These are phyloP conservation scores for Umbelopsis ramanniana DNA, from an alignment of 192 early-diverging fungal species.

Conservation along the genomic window DNA sequence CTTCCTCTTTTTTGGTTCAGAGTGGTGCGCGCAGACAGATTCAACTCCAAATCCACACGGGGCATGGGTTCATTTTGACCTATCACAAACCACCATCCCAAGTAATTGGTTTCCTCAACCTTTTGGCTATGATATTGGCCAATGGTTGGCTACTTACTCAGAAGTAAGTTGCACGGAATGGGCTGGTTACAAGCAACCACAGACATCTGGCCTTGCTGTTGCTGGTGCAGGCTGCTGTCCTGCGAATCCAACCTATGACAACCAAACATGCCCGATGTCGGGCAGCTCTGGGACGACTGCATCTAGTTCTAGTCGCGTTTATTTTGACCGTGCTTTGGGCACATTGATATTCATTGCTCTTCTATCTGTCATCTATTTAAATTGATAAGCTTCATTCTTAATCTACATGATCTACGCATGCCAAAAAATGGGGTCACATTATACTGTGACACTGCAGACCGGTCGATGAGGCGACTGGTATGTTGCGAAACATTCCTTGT, in stretches of 20 bases:
- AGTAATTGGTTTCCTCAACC: constrained; percentile 24
- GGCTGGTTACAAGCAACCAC: constrained; percentile 16
- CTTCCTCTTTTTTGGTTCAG: neutral
- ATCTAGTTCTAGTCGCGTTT: neutral
- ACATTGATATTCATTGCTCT: neutral
- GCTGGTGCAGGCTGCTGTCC: constrained; percentile 22
- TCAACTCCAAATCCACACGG: constrained; percentile 22
- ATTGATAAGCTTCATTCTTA: neutral
- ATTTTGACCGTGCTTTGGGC: neutral
- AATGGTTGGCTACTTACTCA: constrained; percentile 13
- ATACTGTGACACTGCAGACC: no score
- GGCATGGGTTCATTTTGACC: constrained; percentile 27
- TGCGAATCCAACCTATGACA: constrained; percentile 10
- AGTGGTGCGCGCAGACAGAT: constrained; percentile 32
- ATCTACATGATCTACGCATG: neutral
- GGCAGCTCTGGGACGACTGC: neutral
- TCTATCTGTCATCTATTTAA: neutral
- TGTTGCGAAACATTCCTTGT: neutral
- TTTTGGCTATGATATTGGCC: constrained; percentile 19
- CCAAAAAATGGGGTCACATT: neutral
- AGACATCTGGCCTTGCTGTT: neutral
- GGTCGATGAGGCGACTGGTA: neutral
- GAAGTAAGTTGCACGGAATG: constrained; percentile 25
- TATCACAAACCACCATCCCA: constrained; percentile 2
- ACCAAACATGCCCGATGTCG: constrained; percentile 17